Base-by-base conservation (phyloP, 805 yeast genomes). In the Grigorovia yakushimaensis region DNA sequence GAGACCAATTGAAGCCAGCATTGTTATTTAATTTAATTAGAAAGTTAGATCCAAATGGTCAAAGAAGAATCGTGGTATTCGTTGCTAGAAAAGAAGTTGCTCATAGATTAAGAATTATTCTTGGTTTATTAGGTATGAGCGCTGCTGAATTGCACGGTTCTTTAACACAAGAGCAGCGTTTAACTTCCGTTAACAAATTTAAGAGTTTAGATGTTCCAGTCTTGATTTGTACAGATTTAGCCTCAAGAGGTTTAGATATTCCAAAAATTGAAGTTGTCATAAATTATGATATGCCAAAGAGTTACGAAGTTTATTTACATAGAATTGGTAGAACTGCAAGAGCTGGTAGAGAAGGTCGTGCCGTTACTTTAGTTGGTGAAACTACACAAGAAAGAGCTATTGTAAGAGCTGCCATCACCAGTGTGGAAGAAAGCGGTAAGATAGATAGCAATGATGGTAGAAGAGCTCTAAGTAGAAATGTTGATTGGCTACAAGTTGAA, bases 291-390 rank as follows among this genome's bases (percentile, higher is more conserved):
- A 87, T 93, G 94, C 98, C 98, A 44, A 86, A 87, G 65, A 74
- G 85, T 27, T 82, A 85, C 59, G 98, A 93, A 54, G 77, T 91
- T 37, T 93, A 93, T 66, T 73, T 93, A 59, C 98, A 93, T 70
- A 84, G 98, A 73, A 96, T 93, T 50, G 98, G 98, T 69, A 86
- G 98, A 76, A 93, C 98, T 47, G 99, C 99, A 9, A 87, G 99
- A 78, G 99, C 97, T 45, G 98, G 98, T 19, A 79, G 98, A 68
- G 87, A 85, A 46, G 99, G 99, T 76, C 78, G 78, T 48, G 85
- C 97, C 41, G 83, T 93, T 39, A 82, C 97, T 2, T 81, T 93
- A 67, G 98, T 93, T 13, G 97, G 98, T 17, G 98, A 93, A 63
- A 72, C 85, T 0, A 72, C 87, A n/a, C 77, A 74, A 49, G 98